Base-by-base conservation (phyloP, 1,139 yeast genomes). In the Debaryomycetaceae sp. region DNA sequence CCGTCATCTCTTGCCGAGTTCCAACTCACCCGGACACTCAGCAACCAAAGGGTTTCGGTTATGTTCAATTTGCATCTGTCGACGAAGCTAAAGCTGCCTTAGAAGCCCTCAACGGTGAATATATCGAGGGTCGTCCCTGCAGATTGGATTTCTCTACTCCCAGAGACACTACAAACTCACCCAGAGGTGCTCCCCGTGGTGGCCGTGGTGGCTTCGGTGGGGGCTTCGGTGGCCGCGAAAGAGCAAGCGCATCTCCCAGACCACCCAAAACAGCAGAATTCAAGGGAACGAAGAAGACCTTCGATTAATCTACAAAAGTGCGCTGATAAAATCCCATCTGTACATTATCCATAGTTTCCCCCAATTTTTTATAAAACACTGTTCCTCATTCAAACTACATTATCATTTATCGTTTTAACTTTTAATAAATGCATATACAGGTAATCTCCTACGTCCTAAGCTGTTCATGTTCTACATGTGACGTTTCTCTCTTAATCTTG, bases 1-100 rank as follows among this genome's bases (percentile, higher is more conserved):
- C 76, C 53, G 87, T 93, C 50, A 72, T 89, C 48, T 87, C 95
- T 49, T 91, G 91, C 60, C 85, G 99, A 77, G 76, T 93, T 58
- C 99, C 99, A 69, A 91, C 98, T 42, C 95, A 91, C 74, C 98
- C 97, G 63, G 98, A 91, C 70, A 90, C 98, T 55, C 96, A 90
- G 68, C 97, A 91, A 75, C 96, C 96, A 69, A 93, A 93, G 81
- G 99, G 99, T 56, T 93, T 93, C 75, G 99, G 98, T 56, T 93
- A 93, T 72, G 96, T 93, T 49, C 98, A 93, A 76, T 91, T 81
- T 66, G 76, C 86, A 37, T 77, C 85, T 45, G 75, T 87, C 53
- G 98, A 91, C 42, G 96, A 89, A 66, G 98, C 99, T 56, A 82
- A 86, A 73, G 80, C 84, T 51, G 98, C 98, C 48, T 74, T 87